phyloP scores from a whole-genome alignment of 164 flowering plant species.

The Vitis rupestris region DNA sequence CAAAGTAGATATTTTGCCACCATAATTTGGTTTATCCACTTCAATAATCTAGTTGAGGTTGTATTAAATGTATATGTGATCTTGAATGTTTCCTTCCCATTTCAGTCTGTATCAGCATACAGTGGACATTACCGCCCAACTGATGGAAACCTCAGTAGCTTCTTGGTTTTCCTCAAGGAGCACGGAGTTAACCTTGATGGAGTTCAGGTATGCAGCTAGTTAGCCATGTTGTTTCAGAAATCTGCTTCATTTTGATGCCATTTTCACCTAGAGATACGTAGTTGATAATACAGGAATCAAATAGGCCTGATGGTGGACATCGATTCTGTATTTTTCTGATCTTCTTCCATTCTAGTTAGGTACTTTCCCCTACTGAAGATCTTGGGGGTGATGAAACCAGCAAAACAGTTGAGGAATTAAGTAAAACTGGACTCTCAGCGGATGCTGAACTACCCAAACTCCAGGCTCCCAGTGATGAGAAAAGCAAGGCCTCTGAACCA shows the following conservation, averaged over 20 bases:
- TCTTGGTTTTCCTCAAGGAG: conserved; percentile 20
- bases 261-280: too few relatives aligned
- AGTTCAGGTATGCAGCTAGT: conserved; percentile 19
- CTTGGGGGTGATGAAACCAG: background rate
- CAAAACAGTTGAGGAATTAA: background rate
- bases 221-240: too few relatives aligned
- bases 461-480: background rate
- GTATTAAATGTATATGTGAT: background rate
- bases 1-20: too few relatives aligned
- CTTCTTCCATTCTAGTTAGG: background rate
- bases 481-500: background rate
- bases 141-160: conserved; percentile 16
- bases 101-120: conserved; percentile 26
- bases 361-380: conserved; percentile 2
- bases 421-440: background rate
- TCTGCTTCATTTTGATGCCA: too few relatives aligned
- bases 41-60: too few relatives aligned
- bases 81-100: background rate
- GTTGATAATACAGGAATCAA: too few relatives aligned
- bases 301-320: too few relatives aligned
- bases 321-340: background rate
- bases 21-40: too few relatives aligned
- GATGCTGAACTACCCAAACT: background rate
- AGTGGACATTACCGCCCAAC: conserved; percentile 28
- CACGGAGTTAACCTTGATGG: conserved; percentile 18